phyloP scores from a whole-genome alignment of 495 filamentous ascomycete species.

The Neurospora pannonica region DNA sequence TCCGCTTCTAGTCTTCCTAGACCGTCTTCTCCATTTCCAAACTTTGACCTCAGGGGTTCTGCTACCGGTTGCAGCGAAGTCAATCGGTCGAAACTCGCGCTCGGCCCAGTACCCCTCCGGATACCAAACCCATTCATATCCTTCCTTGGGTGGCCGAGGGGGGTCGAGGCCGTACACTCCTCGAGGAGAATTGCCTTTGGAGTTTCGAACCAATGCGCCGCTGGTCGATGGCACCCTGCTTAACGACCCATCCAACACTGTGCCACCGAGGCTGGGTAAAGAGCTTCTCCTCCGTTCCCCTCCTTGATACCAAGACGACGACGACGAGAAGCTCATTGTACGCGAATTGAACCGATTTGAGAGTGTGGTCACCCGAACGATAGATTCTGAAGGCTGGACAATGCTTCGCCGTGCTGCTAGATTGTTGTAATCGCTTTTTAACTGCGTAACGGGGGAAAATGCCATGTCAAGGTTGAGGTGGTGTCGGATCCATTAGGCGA shows the following conservation, averaged over 20 bases:
- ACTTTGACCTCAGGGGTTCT: constrained; percentile 13
- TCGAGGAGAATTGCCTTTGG: not conserved
- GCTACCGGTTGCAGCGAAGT: not conserved
- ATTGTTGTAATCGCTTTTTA: not conserved
- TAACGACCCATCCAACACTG: constrained; percentile 5
- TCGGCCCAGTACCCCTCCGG: constrained; percentile 48
- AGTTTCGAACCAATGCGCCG: not conserved
- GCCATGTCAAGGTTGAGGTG: not conserved
- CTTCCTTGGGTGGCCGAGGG: constrained; percentile 38
- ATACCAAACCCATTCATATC: constrained; percentile 48
- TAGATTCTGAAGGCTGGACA: not conserved
- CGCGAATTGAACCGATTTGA: not conserved
- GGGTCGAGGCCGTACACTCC: constrained; percentile 26
- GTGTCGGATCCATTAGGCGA: not conserved
- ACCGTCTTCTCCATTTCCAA: constrained; percentile 30
- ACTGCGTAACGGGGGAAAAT: not conserved
- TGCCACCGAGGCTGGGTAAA: not conserved
- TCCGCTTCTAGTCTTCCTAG: constrained; percentile 21
- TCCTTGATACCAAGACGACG: not conserved
- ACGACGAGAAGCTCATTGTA: not conserved
- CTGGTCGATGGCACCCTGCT: not conserved
- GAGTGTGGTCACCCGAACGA: not conserved
- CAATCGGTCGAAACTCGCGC: constrained; percentile 23
- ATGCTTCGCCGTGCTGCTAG: not conserved
- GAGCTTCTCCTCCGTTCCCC: not conserved